Evolutionary conservation across 208 protist genomes (phyloP).

Genomic region (Blechomonas ayalai): DNA sequence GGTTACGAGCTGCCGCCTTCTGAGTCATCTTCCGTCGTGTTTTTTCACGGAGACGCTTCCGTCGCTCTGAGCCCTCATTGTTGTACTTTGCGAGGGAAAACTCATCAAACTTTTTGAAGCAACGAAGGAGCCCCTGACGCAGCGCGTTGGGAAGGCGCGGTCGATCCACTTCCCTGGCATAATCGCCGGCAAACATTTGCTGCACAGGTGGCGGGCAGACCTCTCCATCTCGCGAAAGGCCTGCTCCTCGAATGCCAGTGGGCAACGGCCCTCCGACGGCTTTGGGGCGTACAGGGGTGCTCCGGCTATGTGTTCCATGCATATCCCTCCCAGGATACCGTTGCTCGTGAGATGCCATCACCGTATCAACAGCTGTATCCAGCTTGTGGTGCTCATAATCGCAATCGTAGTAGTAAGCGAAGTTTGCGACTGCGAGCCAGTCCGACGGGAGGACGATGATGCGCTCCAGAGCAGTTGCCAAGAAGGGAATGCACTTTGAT

Average conservation of each 20-base stretch:
- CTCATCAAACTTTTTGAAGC: slow-evolving; percentile 87
- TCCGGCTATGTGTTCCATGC: too few relatives aligned
- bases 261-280: too few relatives aligned
- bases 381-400: slow-evolving; percentile 12
- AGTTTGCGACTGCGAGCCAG: slow-evolving; percentile 90
- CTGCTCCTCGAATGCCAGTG: too few relatives aligned
- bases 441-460: slow-evolving; percentile 87
- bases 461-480: slow-evolving; percentile 78
- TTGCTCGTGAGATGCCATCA: too few relatives aligned
- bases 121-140: slow-evolving; percentile 67
- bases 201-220: too few relatives aligned
- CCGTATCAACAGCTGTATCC: too few relatives aligned
- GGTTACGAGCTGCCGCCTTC: background rate
- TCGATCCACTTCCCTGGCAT: background rate
- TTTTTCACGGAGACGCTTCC: slow-evolving; percentile 27
- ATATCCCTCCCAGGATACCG: too few relatives aligned
- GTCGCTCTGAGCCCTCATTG: slow-evolving; percentile 75
- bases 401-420: slow-evolving; percentile 59
- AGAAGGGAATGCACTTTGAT: slow-evolving; percentile 68
- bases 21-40: background rate
- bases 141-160: slow-evolving; percentile 73
- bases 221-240: too few relatives aligned
- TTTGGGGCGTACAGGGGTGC: too few relatives aligned
- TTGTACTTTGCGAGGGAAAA: slow-evolving; percentile 94
- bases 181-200: too few relatives aligned